phyloP scores from a whole-genome alignment of 2,329 filamentous ascomycete genomes.

The Aureobasidium musti region DNA sequence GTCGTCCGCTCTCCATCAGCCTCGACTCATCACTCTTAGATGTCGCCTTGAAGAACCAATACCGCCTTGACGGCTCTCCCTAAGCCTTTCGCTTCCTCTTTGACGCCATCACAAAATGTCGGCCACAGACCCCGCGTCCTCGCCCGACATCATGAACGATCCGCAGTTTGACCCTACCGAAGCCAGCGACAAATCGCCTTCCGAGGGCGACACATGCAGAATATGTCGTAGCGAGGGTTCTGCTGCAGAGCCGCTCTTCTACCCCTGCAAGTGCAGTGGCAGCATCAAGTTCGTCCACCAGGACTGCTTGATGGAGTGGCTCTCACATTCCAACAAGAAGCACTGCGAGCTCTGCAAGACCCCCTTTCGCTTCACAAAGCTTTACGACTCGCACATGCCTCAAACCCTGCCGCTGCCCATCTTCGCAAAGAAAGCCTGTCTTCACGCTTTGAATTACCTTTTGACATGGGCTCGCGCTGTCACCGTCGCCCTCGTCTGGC shows the following conservation, averaged over 20 bases:
- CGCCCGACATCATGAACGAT: slow-evolving; percentile 60
- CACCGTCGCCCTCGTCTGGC: slow-evolving; percentile 83
- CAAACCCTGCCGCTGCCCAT: slow-evolving; percentile 74
- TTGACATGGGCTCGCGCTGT: slow-evolving; percentile 76
- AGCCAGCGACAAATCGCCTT: slow-evolving; percentile 38
- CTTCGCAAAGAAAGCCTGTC: slow-evolving; percentile 74
- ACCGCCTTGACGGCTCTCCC: slow-evolving; percentile 5
- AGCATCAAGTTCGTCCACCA: slow-evolving; percentile 99
- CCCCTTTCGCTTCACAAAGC: slow-evolving; percentile 94
- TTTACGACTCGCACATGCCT: slow-evolving; percentile 95
- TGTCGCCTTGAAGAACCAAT: neutral
- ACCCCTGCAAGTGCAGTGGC: slow-evolving; percentile 97
- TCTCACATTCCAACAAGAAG: slow-evolving; percentile 98
- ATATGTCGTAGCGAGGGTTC: slow-evolving; percentile 93
- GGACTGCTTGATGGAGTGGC: slow-evolving; percentile 97
- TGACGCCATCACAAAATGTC: slow-evolving; percentile 18
- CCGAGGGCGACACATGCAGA: slow-evolving; percentile 79
- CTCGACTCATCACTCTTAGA: neutral
- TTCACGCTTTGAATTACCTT: slow-evolving; percentile 71
- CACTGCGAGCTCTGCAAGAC: slow-evolving; percentile 99
- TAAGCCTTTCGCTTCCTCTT: neutral
- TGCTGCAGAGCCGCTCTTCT: slow-evolving; percentile 82
- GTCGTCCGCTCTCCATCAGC: neutral
- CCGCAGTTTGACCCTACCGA: slow-evolving; percentile 49
- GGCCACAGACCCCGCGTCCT: slow-evolving; percentile 22